Conservation (phyloP, 108 stramenopile genomes). For the Discostella pseudostelligera region DNA sequence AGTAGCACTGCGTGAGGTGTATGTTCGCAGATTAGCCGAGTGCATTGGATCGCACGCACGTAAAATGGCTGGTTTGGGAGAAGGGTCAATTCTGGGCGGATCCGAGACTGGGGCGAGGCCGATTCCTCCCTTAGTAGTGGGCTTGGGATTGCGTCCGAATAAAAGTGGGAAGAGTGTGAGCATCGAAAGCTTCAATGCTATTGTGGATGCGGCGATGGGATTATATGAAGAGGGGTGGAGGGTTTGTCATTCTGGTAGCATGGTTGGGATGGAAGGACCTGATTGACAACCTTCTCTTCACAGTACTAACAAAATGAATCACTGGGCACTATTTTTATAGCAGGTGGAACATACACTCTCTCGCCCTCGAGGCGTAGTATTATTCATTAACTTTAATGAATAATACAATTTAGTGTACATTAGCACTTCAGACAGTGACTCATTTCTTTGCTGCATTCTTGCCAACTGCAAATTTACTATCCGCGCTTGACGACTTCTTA, state of each 20-base stretch:
- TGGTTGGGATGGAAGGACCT: constrained; percentile 33
- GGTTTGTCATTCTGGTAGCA: constrained; percentile 9
- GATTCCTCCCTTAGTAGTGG: constrained; percentile 32
- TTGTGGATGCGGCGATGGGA: constrained; percentile 26
- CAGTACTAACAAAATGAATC: too few relatives aligned
- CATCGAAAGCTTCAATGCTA: constrained; percentile 21
- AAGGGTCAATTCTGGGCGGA: constrained; percentile 27
- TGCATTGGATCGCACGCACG: constrained; percentile 22
- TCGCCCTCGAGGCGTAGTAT: too few relatives aligned
- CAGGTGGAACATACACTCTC: too few relatives aligned
- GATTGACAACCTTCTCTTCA: constrained; percentile 10
- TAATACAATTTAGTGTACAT: too few relatives aligned
- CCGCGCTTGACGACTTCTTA: background rate
- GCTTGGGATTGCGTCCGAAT: constrained; percentile 29
- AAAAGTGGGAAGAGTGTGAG: constrained; percentile 11
- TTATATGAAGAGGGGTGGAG: constrained; percentile 33
- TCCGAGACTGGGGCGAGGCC: constrained; percentile 26
- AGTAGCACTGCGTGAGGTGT: constrained; percentile 32
- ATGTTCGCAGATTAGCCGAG: constrained; percentile 36
- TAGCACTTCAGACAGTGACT: background rate
- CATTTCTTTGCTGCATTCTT: background rate
- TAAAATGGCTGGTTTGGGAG: constrained; percentile 26
- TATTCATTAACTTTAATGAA: too few relatives aligned
- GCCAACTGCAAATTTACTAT: too few relatives aligned
- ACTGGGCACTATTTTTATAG: too few relatives aligned